Base-by-base conservation (phyloP, 139 green algal genomes). In the Chara braunii region DNA sequence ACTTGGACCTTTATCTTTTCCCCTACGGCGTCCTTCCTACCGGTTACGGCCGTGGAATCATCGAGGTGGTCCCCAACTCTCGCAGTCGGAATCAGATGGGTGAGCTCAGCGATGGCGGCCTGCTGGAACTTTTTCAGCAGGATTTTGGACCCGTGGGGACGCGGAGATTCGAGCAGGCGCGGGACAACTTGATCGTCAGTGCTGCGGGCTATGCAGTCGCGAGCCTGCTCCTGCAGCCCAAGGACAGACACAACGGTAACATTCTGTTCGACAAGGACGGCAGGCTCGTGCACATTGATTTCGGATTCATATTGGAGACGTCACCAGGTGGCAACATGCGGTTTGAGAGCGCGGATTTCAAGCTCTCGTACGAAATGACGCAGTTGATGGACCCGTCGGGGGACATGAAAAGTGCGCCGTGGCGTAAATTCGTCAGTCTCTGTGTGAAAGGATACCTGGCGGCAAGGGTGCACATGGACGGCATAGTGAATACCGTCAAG, bases 181-280 rank as follows among this genome's bases (percentile, higher is more conserved):
- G 93, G 11, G 51, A 67, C 23, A 88, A 89, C 68, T 97, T 98
- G 77, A 92, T 98, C 34, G 51, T 66, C 24, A 83, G 75, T 43
- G 63, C 42, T 24, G 74, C 74, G 3, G 74, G 43, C 26, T 97
- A 97, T 75, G 86, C 87, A 1, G 80, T 97, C 26, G 89, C 90
- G 23, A 73, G 59, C 18, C 44, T 77, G 14, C 59, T 77, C 51
- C 59, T 77, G 32, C 68, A 77, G 68, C 68, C 85, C 64, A 96
- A 96, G 82, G 90, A 96, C 80, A 83, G 90, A 4, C 92, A 98
- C 87, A 98, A 98, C 53, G 91, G 91, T 61, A 98, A 98, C 79
- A 87, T 98, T 28, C 80, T 98, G 68, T 68, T 98, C 30, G 87
- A 95, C 72, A 85, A 85, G 51, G 58, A 87, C 35, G 92, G 69